Base-by-base conservation (phyloP, 495 filamentous ascomycete species). In the Hypomontagnella submonticulosa region DNA sequence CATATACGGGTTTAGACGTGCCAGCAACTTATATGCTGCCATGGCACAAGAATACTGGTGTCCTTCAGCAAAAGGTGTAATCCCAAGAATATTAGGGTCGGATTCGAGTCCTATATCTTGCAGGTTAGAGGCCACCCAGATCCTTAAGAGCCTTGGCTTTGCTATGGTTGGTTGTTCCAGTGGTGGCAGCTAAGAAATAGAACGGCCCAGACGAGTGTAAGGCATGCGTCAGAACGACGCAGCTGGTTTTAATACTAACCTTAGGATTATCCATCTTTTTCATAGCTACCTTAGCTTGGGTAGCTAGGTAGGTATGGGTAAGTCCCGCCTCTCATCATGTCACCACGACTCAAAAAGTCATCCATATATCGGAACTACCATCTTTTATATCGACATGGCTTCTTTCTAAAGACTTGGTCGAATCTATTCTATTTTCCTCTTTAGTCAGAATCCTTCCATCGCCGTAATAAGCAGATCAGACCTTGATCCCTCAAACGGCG, bases 191-290 rank as follows among this genome's bases (percentile, higher is more conserved):
- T 30, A 36, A 40, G 15, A 36, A 59, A 57, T 61, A 52, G 56
- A 63, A 42, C 55, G 66, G 30, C 50, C 60, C 48, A 63, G 59
- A 54, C 43, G 33, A 30, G 60, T 46, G 66, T 69, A 69, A 69
- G 19, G 10, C 44, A 51, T 69, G 66, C 66, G 66, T 69, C 60
- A 57, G 30, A 43, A 57, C 44, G 55, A 69, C 66, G 66, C 60
- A 69, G 18, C 43, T 54, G 38, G 48, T 57, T 41, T 49, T 16
- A 4, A 41, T 34, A 63, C 53, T 30, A 13, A 23, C n/a, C n/a
- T n/a, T n/a, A n/a, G 36, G 37, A 49, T 23, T 48, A 62, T 48
- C 46, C 52, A 27, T 27, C 23, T 27, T 27, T 27, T 6, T 27
- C 52, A 55, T 34, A 46, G 34, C 13, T n/a, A 34, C 19, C 32